Base-by-base conservation (phyloP, 1,284 basidiomycete species). In the Xerocomus amazonicus region DNA sequence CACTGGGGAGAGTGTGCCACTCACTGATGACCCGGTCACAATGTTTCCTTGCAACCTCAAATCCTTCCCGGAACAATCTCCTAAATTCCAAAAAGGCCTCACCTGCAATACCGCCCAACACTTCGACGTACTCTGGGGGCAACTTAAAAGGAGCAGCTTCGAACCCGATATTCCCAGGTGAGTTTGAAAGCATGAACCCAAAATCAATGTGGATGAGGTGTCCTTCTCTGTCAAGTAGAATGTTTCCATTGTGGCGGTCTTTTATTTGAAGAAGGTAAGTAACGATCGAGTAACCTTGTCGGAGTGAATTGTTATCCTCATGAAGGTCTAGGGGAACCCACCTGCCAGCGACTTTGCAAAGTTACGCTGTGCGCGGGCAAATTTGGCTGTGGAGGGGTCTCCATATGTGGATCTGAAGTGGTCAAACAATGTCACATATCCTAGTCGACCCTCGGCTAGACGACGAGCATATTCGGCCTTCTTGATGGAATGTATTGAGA, bases 131-230 rank as follows among this genome's bases (percentile, higher is more conserved):
- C 69, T 99, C 96, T 14, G 83, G 74, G 6, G 94, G 87, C 27
- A 99, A 74, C 70, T 99, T 99, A 79, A 99, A 99, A 2, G 97
- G 97, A 5, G 97, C 95, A 12, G 95, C 96, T 72, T 99, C 97
- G 66, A 99, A 99, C 23, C 96, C 92, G 56, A 99, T 90, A 63
- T 95, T 97, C 12, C 96, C 96, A 0, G 97, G 97, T 6, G 93
- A 94, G 68, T 97, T 97, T 34, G 88, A 91, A 45, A 99, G 80
- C 80, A 99, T 97, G 74, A 99, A 99, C 0, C 97, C 97, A 68
- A 99, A 99, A 70, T 99, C 97, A 58, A 98, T 98, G 69, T 98
- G 92, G 52, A 96, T 84, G 14, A 96, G 74, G 61, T 97, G 95
- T 0, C 97, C 97, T 43, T 97, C 91, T 46, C 92, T 82, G 69